Base-by-base conservation (phyloP, 2,329 filamentous ascomycete genomes). In the Falciphora oryzae region DNA sequence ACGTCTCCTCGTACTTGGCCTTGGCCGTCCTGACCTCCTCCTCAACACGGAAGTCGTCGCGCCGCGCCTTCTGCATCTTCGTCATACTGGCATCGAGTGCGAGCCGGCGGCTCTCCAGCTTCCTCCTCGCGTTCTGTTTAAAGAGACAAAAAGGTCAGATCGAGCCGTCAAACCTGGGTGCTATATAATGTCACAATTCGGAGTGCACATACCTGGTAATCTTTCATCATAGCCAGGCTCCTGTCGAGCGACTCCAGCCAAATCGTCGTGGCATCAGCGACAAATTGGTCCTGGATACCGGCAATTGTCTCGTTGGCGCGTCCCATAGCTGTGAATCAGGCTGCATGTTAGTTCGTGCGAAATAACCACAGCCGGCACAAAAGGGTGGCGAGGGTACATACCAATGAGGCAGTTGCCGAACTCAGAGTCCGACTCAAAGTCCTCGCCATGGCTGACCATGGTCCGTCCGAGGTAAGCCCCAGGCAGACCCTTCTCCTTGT, bases 1-100 rank as follows among this genome's bases (percentile, higher is more conserved):
- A 95, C 22, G 92, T 89, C 79, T 98, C 95, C 74, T 98, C 95
- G 73, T 97, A 98, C 78, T 98, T 98, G 71, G 92, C 91, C 76
- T 96, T 96, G 75, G 95, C 92, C 32, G 88, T 85, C 65, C 94
- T 90, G 64, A 97, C 85, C 76, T 98, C 94, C 74, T 98, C 94
- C 76, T 98, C 95, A 65, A 95, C 84, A 67, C 92, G 85, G 79
- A 95, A 96, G 75, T 98, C 94, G 72, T 98, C 94, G 72, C 89
- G 92, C 80, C 96, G 96, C 29, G 90, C 88, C 77, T 97, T 97
- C 73, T 96, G 89, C 86, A 97, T 88, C 81, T 97, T 97, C 68
- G 87, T 86, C 61, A 92, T 87, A 67, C 91, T 93, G 44, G 94
- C 90, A 75, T 98, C 94, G 75, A 96, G 97, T 68, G 93, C 93